Evolutionary conservation across 768 basidiomycete species (phyloP).

Genomic region (Gloeophyllum trabeum): DNA sequence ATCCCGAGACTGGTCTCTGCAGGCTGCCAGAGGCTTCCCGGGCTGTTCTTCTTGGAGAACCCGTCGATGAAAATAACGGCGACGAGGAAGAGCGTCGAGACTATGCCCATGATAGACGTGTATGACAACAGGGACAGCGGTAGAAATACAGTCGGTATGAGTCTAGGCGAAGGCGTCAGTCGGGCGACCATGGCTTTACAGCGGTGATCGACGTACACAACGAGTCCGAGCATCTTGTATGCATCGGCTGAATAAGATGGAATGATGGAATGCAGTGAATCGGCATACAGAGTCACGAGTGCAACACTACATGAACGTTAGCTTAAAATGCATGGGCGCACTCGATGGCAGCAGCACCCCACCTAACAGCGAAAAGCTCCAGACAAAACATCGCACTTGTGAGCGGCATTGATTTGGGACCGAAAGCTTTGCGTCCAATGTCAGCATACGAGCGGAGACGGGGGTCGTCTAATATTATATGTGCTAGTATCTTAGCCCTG

Average conservation of each 20-base stretch:
- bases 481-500: slow-evolving; percentile 82
- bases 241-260: slow-evolving; percentile 55
- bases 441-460: slow-evolving; percentile 78
- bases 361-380: slow-evolving; percentile 81
- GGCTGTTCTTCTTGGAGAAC: slow-evolving; percentile 52
- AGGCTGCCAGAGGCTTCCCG: slow-evolving; percentile 75
- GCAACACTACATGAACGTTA: slow-evolving; percentile 45
- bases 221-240: slow-evolving; percentile 66
- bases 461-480: slow-evolving; percentile 59
- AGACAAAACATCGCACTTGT: slow-evolving; percentile 74
- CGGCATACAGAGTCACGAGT: slow-evolving; percentile 82
- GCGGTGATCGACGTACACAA: slow-evolving; percentile 39
- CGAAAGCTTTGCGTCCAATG: slow-evolving; percentile 84
- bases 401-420: slow-evolving; percentile 50
- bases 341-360: not conserved
- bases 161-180: slow-evolving; percentile 25
- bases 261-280: slow-evolving; percentile 67
- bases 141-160: slow-evolving; percentile 78
- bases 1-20: slow-evolving; percentile 56
- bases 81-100: slow-evolving; percentile 68
- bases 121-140: slow-evolving; percentile 82
- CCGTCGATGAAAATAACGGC: slow-evolving; percentile 78
- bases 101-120: slow-evolving; percentile 77
- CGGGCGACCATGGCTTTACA: not conserved
- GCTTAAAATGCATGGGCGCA: too few relatives aligned